Percentiles rank a stretch among this genome's conserved stretches.
Conservation (phyloP, 805 yeast species). For the Suhomyces faveliae region DNA sequence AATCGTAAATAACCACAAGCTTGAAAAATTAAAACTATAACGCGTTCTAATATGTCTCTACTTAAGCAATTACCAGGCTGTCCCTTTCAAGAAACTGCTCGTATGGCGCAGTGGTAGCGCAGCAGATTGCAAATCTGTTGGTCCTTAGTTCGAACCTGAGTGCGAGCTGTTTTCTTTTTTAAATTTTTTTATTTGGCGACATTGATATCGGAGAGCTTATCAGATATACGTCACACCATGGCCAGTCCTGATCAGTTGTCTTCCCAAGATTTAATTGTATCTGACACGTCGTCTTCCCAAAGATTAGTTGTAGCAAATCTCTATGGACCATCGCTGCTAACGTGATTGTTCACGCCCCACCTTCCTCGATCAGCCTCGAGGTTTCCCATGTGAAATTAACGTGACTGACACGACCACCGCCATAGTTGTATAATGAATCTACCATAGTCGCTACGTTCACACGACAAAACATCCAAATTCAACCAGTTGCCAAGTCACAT, state of each 20-base stretch:
- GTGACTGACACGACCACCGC: background rate
- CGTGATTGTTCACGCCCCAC: background rate
- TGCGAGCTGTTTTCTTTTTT: conserved; percentile 56
- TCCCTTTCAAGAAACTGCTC: conserved; percentile 33
- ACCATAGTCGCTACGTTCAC: background rate
- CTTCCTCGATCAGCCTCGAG: too few relatives aligned
- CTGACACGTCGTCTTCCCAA: too few relatives aligned
- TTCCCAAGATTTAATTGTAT: too few relatives aligned
- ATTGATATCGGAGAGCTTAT: too few relatives aligned
- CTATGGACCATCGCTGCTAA: too few relatives aligned
- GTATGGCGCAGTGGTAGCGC: conserved; percentile 99
- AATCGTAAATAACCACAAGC: background rate
- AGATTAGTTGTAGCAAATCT: too few relatives aligned
- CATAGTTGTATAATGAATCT: background rate
- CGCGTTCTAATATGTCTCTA: background rate
- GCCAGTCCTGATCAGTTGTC: too few relatives aligned
- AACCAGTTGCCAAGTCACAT: background rate
- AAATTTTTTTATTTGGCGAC: background rate
- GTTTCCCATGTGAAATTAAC: background rate
- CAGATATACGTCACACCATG: too few relatives aligned
- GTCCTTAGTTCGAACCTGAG: conserved; percentile 98
- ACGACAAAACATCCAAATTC: background rate
- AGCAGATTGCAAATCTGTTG: conserved; percentile 98
- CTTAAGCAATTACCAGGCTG: too few relatives aligned
- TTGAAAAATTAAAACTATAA: background rate